Evolutionary conservation across 2,329 filamentous ascomycete genomes (phyloP).

Genomic region (Daldinia sp.): DNA sequence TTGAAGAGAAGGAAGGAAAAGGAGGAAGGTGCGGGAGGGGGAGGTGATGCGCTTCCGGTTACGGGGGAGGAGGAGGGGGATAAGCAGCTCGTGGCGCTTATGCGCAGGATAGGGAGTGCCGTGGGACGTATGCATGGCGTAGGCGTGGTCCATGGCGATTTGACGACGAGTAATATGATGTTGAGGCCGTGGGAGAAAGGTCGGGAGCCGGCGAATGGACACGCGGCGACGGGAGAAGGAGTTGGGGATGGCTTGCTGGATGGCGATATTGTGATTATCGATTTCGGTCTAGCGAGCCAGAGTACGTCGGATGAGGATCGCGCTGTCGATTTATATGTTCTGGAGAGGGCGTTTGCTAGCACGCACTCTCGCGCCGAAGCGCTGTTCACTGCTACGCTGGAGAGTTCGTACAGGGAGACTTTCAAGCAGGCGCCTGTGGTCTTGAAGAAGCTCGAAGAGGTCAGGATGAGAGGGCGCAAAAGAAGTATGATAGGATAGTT

Average conservation of each 20-base stretch:
- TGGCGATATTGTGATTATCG: constrained; percentile 89
- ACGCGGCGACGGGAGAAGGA: constrained; percentile 24
- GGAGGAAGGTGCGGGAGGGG: constrained; percentile 47
- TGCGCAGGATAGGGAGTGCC: constrained; percentile 76
- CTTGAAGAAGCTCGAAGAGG: constrained; percentile 87
- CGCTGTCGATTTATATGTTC: constrained; percentile 94
- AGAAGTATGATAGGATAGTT: constrained; percentile 91
- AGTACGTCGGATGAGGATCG: constrained; percentile 89
- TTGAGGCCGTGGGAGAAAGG: constrained; percentile 61
- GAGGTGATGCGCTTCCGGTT: constrained; percentile 33
- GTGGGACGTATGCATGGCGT: constrained; percentile 82
- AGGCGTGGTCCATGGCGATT: constrained; percentile 93
- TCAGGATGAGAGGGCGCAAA: constrained; percentile 93
- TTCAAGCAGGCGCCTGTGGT: constrained; percentile 82
- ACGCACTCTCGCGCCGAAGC: constrained; percentile 89
- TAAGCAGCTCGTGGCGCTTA: constrained; percentile 68
- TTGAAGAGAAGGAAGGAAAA: constrained; percentile 64
- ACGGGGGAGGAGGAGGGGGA: constrained; percentile 58
- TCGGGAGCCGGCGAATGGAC: constrained; percentile 32
- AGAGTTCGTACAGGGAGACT: constrained; percentile 74
- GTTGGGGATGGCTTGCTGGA: constrained; percentile 55
- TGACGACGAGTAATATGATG: constrained; percentile 99
- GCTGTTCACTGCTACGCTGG: constrained; percentile 79
- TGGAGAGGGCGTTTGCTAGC: constrained; percentile 93
- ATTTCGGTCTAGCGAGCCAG: constrained; percentile 90